A percentile compares a stretch with the other conserved stretches of the same genome.
phyloP scores from a whole-genome alignment of 2,329 filamentous ascomycete species.

The Lachnellula suecica region DNA sequence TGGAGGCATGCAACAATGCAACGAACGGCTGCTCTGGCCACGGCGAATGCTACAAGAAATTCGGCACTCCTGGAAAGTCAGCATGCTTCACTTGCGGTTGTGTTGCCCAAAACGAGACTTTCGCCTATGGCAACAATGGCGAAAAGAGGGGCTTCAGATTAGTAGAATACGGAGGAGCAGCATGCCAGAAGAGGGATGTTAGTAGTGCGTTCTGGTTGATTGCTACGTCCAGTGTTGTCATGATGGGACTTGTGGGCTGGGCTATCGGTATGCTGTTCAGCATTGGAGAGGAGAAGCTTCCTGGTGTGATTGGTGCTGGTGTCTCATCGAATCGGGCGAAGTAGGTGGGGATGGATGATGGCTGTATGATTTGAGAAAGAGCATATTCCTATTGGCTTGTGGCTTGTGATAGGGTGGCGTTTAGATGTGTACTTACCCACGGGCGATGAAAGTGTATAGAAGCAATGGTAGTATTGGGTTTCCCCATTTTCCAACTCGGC shows the following conservation, averaged over 20 bases:
- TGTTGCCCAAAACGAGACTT: slow-evolving; percentile 48
- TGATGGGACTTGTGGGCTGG: slow-evolving; percentile 67
- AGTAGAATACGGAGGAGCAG: slow-evolving; percentile 77
- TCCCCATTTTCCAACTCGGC: not conserved
- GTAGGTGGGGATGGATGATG: not conserved
- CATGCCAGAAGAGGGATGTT: slow-evolving; percentile 90
- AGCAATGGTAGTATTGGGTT: slow-evolving; percentile 3
- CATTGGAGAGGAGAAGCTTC: slow-evolving; percentile 84
- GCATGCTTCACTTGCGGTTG: slow-evolving; percentile 82
- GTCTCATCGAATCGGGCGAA: slow-evolving; percentile 48
- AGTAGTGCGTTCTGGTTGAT: slow-evolving; percentile 89
- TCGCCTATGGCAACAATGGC: slow-evolving; percentile 20
- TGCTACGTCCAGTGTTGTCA: slow-evolving; percentile 67
- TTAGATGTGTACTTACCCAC: slow-evolving; percentile 26
- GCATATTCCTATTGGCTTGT: slow-evolving; percentile 5
- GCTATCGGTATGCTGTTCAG: slow-evolving; percentile 77
- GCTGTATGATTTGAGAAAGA: slow-evolving; percentile 25
- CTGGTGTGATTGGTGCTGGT: slow-evolving; percentile 93
- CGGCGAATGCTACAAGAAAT: slow-evolving; percentile 73
- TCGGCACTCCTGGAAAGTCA: slow-evolving; percentile 41
- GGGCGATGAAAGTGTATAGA: slow-evolving; percentile 22
- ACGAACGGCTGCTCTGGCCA: slow-evolving; percentile 84
- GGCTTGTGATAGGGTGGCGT: slow-evolving; percentile 22
- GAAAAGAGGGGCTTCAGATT: slow-evolving; percentile 50
- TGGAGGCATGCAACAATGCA: slow-evolving; percentile 63